Percentiles rank a stretch among this genome's conserved stretches.
Evolutionary conservation across 208 protist species (phyloP).

Genomic region (Trypanosoma caninum): DNA sequence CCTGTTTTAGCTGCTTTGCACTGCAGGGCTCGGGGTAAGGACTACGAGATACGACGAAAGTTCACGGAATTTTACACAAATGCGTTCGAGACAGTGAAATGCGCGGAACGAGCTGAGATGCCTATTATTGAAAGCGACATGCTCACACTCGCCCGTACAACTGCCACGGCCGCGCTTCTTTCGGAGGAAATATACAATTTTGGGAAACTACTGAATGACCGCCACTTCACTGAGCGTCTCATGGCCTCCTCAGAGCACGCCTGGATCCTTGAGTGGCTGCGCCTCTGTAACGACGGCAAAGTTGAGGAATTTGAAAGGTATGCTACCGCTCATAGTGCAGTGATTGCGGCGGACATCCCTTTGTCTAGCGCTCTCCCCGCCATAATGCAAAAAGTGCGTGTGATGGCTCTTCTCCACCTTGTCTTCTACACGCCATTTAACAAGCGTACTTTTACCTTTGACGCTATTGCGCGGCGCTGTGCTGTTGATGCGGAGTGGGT

Average conservation of each 20-base stretch:
- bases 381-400: conserved; percentile 77
- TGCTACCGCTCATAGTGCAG: conserved; percentile 30
- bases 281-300: conserved; percentile 78
- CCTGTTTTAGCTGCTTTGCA: conserved; percentile 72
- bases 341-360: conserved; percentile 30
- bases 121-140: conserved; percentile 58
- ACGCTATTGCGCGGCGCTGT: conserved; percentile 65
- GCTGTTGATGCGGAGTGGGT: conserved; percentile 61
- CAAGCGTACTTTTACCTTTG: conserved; percentile 87
- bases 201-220: conserved; percentile 79
- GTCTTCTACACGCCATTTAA: conserved; percentile 93
- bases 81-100: conserved; percentile 76
- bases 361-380: conserved; percentile 27
- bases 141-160: conserved; percentile 60
- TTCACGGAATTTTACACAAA: conserved; percentile 85
- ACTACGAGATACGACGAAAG: conserved; percentile 79
- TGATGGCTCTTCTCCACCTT: conserved; percentile 95
- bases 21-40: conserved; percentile 69
- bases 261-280: conserved; percentile 75
- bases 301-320: conserved; percentile 69
- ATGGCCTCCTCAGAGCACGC: conserved; percentile 21
- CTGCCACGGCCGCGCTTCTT: conserved; percentile 70
- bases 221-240: conserved; percentile 27
- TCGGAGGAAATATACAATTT: conserved; percentile 88
- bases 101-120: conserved; percentile 76